Conservation (phyloP, 169 alveolate species). For the Perkinsus olseni region DNA sequence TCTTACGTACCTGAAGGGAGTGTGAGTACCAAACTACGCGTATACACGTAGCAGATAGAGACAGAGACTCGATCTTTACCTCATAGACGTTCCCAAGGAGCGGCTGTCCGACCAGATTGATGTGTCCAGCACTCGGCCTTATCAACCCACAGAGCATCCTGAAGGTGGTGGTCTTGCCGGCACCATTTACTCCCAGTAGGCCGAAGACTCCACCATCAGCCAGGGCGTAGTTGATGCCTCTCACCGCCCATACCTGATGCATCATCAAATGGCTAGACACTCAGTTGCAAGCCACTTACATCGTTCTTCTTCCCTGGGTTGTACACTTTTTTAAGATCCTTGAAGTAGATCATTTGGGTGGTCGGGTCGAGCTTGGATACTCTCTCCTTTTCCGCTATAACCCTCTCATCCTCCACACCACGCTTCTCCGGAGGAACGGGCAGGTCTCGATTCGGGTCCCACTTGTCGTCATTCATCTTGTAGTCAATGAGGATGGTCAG, state of each 20-base stretch:
- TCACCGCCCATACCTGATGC: slow-evolving; percentile 45
- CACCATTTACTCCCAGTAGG: slow-evolving; percentile 81
- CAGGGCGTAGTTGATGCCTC: slow-evolving; percentile 55
- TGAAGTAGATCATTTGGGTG: background rate
- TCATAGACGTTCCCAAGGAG: background rate
- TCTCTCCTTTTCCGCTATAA: background rate
- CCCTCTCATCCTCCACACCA: background rate
- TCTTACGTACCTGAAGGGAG: background rate
- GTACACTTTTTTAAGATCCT: background rate
- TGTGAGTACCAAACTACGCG: too few species aligned
- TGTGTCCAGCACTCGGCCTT: background rate
- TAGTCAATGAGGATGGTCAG: background rate
- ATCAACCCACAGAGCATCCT: slow-evolving; percentile 59
- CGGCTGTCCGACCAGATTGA: background rate
- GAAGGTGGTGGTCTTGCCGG: slow-evolving; percentile 80
- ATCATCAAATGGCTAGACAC: too few species aligned
- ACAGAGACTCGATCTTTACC: background rate
- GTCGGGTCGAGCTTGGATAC: background rate
- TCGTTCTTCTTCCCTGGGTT: background rate
- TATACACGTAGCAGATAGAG: background rate
- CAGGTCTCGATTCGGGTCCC: background rate
- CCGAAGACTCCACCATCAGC: slow-evolving; percentile 71
- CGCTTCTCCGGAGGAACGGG: background rate
- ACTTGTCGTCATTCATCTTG: background rate
- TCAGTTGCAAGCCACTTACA: background rate